Conservation (phyloP, 1,139 yeast species). For the Candida labiduridarum region DNA sequence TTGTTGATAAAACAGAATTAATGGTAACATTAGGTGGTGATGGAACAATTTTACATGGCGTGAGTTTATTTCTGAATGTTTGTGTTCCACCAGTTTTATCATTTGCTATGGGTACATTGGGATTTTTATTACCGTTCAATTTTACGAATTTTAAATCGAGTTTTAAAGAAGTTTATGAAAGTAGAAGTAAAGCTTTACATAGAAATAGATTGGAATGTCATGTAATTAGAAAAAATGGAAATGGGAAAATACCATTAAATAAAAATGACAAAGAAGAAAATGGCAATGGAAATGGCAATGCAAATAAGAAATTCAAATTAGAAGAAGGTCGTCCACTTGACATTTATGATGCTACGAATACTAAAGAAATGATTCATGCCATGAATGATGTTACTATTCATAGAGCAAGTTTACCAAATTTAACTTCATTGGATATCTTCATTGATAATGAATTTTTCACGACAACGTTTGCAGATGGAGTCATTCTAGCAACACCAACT, state of each 20-base stretch:
- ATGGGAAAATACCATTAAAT: conserved; percentile 1
- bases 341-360: conserved; percentile 9
- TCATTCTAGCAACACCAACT: conserved; percentile 84
- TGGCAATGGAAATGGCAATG: neutral
- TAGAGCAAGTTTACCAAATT: conserved; percentile 85
- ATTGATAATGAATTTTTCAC: conserved; percentile 84
- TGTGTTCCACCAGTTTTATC: conserved; percentile 87
- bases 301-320: conserved; percentile 2
- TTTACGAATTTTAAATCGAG: conserved; percentile 62
- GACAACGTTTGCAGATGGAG: conserved; percentile 90
- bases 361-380: conserved; percentile 56
- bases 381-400: conserved; percentile 91
- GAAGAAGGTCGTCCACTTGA: neutral
- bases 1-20: conserved; percentile 63
- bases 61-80: conserved; percentile 61
- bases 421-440: conserved; percentile 77
- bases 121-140: conserved; percentile 87
- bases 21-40: conserved; percentile 93
- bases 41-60: conserved; percentile 85
- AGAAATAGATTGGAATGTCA: conserved; percentile 80
- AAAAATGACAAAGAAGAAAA: neutral
- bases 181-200: conserved; percentile 70
- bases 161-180: conserved; percentile 64
- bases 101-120: conserved; percentile 89
- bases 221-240: conserved; percentile 44